Base-by-base conservation (phyloP, 352 stramenopile species). In the Heterotrichella gracilis region DNA sequence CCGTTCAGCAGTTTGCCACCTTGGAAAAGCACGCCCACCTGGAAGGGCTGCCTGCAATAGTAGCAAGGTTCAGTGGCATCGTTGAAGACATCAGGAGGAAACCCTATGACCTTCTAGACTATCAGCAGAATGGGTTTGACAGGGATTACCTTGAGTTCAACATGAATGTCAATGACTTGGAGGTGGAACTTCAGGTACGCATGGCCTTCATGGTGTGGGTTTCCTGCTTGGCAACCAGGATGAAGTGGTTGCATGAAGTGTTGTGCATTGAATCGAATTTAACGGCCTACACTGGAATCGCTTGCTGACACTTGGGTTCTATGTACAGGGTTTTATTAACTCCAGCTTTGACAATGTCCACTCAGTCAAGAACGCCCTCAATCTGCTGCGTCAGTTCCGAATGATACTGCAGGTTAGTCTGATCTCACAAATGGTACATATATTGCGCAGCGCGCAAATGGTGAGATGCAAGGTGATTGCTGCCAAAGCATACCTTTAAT, bases 251-350 rank as follows among this genome's bases (percentile, higher is more conserved):
- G n/a, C n/a, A n/a, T n/a, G n/a, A n/a, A n/a, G n/a, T n/a, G n/a
- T n/a, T n/a, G n/a, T n/a, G n/a, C n/a, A n/a, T n/a, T n/a, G n/a
- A n/a, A n/a, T n/a, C n/a, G n/a, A n/a, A n/a, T n/a, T n/a, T n/a
- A n/a, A n/a, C n/a, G n/a, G n/a, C n/a, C n/a, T n/a, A n/a, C n/a
- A n/a, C n/a, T n/a, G n/a, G n/a, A n/a, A n/a, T n/a, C n/a, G n/a
- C n/a, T n/a, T n/a, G n/a, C n/a, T n/a, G n/a, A n/a, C n/a, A n/a
- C n/a, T n/a, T n/a, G n/a, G n/a, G n/a, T n/a, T n/a, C n/a, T n/a
- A n/a, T n/a, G n/a, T n/a, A n/a, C n/a, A 97, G 75, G 87, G 94
- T 73, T 97, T 96, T 73, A 95, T 97, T 77, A 95, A 97, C 77
- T 84, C 94, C 72, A 95, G 85, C 13, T 97, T 97, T 72, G 89